Evolutionary conservation across 768 basidiomycete species (phyloP).

Genomic region (Udeniomyces megalosporus): DNA sequence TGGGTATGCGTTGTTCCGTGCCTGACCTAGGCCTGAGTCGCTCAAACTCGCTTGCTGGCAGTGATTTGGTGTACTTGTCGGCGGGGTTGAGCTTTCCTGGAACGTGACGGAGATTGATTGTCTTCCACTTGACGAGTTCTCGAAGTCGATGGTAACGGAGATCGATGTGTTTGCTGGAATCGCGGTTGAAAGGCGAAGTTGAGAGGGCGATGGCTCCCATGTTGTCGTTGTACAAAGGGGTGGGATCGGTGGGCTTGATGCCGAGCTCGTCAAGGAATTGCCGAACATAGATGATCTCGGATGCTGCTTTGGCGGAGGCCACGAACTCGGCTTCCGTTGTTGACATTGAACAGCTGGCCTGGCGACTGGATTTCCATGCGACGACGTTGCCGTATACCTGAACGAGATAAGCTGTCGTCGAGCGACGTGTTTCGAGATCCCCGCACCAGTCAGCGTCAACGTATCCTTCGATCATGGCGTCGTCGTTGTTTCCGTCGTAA

Average conservation of each 20-base stretch:
- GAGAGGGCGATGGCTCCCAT: conserved; percentile 21
- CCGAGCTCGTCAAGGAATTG: conserved; percentile 16
- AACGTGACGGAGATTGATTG: too few relatives aligned
- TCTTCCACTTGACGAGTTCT: too few relatives aligned
- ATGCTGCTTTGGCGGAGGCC: conserved; percentile 22
- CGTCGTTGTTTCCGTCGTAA: conserved; percentile 18
- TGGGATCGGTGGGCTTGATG: not conserved
- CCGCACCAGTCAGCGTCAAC: conserved; percentile 29
- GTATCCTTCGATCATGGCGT: conserved; percentile 17
- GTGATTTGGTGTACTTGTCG: too few relatives aligned
- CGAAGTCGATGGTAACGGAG: not conserved
- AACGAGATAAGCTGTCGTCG: not conserved
- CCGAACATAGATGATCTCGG: conserved; percentile 32
- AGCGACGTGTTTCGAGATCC: not conserved
- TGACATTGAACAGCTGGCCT: conserved; percentile 32
- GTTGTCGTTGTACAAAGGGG: conserved; percentile 18
- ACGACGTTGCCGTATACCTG: not conserved
- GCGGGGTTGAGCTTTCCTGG: too few relatives aligned
- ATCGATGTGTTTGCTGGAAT: not conserved
- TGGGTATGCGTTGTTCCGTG: too few relatives aligned
- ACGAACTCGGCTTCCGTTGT: conserved; percentile 37
- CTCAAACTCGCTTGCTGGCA: too few relatives aligned
- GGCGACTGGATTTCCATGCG: conserved; percentile 26
- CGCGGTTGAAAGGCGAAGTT: conserved; percentile 18
- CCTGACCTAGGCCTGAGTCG: too few relatives aligned